Base-by-base conservation (phyloP, 2,329 filamentous ascomycete genomes). In the Malbranchea zuffiana region DNA sequence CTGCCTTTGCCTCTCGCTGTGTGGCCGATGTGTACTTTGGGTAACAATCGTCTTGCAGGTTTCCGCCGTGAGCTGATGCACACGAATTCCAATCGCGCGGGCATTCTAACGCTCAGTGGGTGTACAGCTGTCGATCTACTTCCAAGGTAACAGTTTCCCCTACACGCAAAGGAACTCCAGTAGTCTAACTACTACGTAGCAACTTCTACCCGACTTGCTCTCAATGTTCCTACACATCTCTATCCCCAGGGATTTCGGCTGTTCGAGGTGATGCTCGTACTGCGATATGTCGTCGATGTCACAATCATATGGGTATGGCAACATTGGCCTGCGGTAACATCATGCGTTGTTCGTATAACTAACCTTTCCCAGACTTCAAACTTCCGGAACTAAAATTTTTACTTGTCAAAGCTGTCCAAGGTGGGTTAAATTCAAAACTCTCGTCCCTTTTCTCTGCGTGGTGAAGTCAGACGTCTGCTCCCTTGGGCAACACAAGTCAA, bases 321-420 rank as follows among this genome's bases (percentile, higher is more conserved):
- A 19, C n/a, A n/a, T n/a, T n/a, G n/a, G n/a, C n/a, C n/a, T n/a
- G n/a, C n/a, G n/a, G n/a, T n/a, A n/a, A n/a, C n/a, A n/a, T n/a
- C n/a, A n/a, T n/a, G n/a, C n/a, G n/a, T n/a, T n/a, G n/a, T n/a
- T n/a, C n/a, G n/a, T n/a, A 32, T 32, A 29, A 32, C 39, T 37
- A 23, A 34, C 32, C n/a, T 21, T 25, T 19, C 24, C 32, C 35
- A 69, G 67, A 74, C 11, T 83, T 90, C 60, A 78, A 77, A 54
- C 74, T 90, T 31, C 80, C 80, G 16, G 77, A 85, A 44, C 72
- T 86, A 44, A 83, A 81, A 53, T 86, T 92, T 59, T 68, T 88
- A 20, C 69, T 76, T 46, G 75, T 87, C 49, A 75, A 77, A 5
- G 66, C 68, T 12, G 70, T 69, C 18, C 58, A 65, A n/a, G 59